Evolutionary conservation across 176 grass and related monocot genomes (phyloP), one percentile per base, ranked within the genome.

Genomic region (bread wheat (Triticum aestivum)): DNA sequence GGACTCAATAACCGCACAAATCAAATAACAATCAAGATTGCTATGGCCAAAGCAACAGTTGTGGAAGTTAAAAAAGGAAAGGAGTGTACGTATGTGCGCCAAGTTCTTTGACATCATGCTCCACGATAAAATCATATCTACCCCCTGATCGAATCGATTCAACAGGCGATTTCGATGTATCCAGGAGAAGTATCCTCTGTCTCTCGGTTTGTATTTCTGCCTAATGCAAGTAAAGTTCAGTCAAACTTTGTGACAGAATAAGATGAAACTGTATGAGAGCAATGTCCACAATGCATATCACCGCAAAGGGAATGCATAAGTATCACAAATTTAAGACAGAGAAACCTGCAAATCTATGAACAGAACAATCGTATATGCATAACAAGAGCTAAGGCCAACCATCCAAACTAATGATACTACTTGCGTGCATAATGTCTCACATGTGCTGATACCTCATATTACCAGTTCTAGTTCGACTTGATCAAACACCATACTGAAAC

Each of bases 41-140:
- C 7, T 83, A 59, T 85, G 61, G 37, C 42, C 26, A 81, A 78
- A 75, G 65, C 71, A 84, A 85, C 6, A 10, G 23, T 79, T 51
- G 59, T 42, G 34, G 0, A 47, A 4, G 79, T 41, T 76, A 79
- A 85, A 21, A 79, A 83, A 8, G 44, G 77, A 63, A 84, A 91
- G 54, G 65, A 85, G 77, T 51, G 39, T 93, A 99, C 97, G 97
- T 96, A 79, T 99, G 97, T 61, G 88, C 83, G 73, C 94, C 94
- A 61, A 96, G 78, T 91, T 99, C 97, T 89, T 99, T 96, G 85
- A 99, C 92, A 93, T 99, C 97, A 85, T 99, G 94, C 83, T 99
- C 97, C 73, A 99, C 97, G 56, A 96, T 94, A 81, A 99, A 99
- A 82, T 99, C 94, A 86, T 94, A 96, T 96, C 97, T 93, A 84